Base-by-base conservation (phyloP, 805 yeast genomes). In the Wickerhamomyces subpelliculosus region DNA sequence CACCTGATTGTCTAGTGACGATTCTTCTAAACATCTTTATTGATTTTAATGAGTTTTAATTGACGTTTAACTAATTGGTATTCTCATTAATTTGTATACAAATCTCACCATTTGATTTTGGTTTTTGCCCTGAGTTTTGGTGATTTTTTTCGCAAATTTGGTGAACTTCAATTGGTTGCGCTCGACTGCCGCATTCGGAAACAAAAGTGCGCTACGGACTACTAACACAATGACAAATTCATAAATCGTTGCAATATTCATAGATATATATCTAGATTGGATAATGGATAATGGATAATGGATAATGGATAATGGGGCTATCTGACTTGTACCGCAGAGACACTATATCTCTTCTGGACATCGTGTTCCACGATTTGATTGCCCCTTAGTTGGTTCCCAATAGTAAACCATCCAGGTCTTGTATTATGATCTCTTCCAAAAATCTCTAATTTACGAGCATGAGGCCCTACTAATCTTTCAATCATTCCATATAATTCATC, bases 381-480 rank as follows among this genome's bases (percentile, higher is more conserved):
- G 0, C 84, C 86, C 7, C 70, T 68, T 32, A 87, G 55, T 56
- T 86, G 93, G 52, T 86, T 82, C 0, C 95, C 96, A 36, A 87
- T 73, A 0, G 94, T 85, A 37, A 89, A 63, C 97, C 97, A 90
- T 0, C 96, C 96, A 0, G 87, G 84, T 27, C 96, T 70, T 2
- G 82, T 68, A 52, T 90, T 89, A 52, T 85, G 90, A 46, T 80
- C 83, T 40, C 95, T 71, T 5, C 97, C 97, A 61, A 89, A 89
- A 2, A 90, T 76, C 57, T 90, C 97, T 23, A 90, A 65, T 53
- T 90, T 89, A 22, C 94, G 66, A 4, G 88, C 73, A 41, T 78
- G 74, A 4, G 66, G 66, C 0, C 96, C 97, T 4, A 81, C 96
- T 30, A 89, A 54, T 41, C 96, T 65, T 48, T 90, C 97, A 12